Base-by-base conservation (phyloP, 345 rosid genomes). In the Sonneratia caseolaris region DNA sequence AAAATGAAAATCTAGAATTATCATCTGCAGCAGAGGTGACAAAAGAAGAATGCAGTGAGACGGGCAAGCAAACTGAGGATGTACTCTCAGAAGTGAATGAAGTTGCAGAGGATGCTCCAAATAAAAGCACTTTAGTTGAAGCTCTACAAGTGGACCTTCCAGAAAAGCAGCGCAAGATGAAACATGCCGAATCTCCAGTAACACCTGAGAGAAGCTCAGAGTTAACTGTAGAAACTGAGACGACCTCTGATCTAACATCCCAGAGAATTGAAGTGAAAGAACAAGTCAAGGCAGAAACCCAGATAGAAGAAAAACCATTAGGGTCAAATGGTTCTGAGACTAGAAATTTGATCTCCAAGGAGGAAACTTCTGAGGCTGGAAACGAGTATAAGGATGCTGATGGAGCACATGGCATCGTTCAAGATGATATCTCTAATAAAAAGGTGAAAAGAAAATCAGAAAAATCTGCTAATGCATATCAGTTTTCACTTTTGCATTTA, bases 41-140 rank as follows among this genome's bases (percentile, higher is more conserved):
- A 51, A 71, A 69, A 47, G 78, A 72, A 49, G 71, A 56, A 48
- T 51, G 72, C 71, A 37, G 64, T 48, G 51, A 47, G 64, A 64
- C 53, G 66, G 75, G 55, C 70, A 62, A 72, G 35, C 56, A 27
- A 11, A 68, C 66, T 32, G 55, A 70, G 9, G 69, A 66, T 55
- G 49, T 36, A 35, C 40, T 11, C 56, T 14, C 27, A 19, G 37
- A 27, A 0, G 56, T 16, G 24, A 18, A 35, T 42, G 72, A 74
- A 35, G 68, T 9, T 68, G 18, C 67, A 37, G 38, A 49, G 38
- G 70, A 48, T 36, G 48, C 47, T 65, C 70, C 45, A 73, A 15
- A 66, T 59, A 70, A 21, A 66, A 42, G 57, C 15, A 1, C 45
- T 42, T 9, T 22, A 53, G 57, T 15, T 53, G 68, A 64, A 35